Base-by-base conservation (phyloP, 352 stramenopile species). In the Peronospora belbahrii region DNA sequence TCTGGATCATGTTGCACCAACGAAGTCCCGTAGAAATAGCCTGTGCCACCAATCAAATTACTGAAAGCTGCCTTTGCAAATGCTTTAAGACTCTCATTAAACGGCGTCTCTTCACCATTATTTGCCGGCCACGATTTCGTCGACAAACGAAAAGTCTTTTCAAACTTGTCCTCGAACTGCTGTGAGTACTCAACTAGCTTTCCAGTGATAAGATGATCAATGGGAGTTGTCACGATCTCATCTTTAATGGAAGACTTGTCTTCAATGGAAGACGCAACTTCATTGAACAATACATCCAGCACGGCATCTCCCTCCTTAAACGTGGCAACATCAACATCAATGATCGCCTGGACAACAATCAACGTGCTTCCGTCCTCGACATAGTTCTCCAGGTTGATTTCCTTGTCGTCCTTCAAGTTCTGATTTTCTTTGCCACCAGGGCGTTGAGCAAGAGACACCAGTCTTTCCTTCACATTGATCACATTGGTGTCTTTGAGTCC, bases 11-110 rank as follows among this genome's bases (percentile, higher is more conserved):
- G 66, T 38, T 92, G 65, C 20, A 92, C 64, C 18, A 88, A 45
- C 17, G 74, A 86, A 22, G 71, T 87, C 30, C 90, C 90, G 42
- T 94, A 85, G 42, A 97, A 97, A 62, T 85, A 97, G 11, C 85
- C 77, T 9, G 87, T 83, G 10, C 90, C 87, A 17, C 85, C 90
- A 18, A 97, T 67, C 23, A 96, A 63, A 36, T 96, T 96, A 36
- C 81, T 89, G 55, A 97, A 83, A 23, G 82, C 86, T 2, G 83
- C 82, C 46, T 90, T 71, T 0, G 83, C 86, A 46, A 94, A 88
- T 8, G 59, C 53, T 13, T 87, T 42, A n/a, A 91, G 50, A 28
- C 57, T 83, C 11, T 52, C 42, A 27, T 85, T 83, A 27, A 80
- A 84, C 15, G 44, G 24, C 4, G 33, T 33, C 28, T 59, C 37